These are phyloP conservation scores for Aspergillus sp. DNA, from an alignment of 2,329 filamentous ascomycete species.

Conservation along the genomic window DNA sequence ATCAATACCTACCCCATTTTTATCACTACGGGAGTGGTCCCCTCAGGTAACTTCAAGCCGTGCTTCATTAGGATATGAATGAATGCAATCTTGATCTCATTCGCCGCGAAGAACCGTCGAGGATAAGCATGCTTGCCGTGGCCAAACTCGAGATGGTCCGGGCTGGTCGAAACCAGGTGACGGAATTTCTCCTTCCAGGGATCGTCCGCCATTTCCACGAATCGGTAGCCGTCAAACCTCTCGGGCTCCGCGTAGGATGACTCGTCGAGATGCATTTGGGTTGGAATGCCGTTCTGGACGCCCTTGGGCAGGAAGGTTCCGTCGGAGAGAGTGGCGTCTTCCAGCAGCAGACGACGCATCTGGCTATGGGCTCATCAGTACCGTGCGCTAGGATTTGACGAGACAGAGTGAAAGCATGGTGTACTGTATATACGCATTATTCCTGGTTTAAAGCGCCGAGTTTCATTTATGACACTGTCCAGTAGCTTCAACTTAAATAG, in stretches of 20 bases:
- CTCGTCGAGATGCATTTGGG: neutral
- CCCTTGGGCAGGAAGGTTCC: neutral
- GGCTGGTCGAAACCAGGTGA: conserved; percentile 18
- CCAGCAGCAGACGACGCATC: no score
- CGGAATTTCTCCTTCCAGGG: neutral
- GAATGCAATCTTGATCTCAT: conserved; percentile 54
- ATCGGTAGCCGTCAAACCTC: neutral
- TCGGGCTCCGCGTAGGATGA: neutral
- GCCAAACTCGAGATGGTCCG: conserved; percentile 27
- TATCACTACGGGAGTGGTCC: no score
- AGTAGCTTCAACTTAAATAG: neutral
- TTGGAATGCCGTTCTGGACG: neutral
- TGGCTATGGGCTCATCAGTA: no score
- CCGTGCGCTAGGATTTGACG: no score
- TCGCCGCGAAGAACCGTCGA: conserved; percentile 54
- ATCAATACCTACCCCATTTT: no score
- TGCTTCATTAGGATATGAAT: conserved; percentile 51
- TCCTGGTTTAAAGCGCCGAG: neutral
- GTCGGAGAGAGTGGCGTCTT: neutral
- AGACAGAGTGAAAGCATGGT: no score
- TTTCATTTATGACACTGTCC: neutral
- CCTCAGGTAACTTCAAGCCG: conserved; percentile 28
- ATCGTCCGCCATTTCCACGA: neutral
- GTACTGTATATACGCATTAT: neutral
- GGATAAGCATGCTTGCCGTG: conserved; percentile 38